Percentiles rank a stretch among this genome's conserved stretches.
These are phyloP conservation scores for Rhizophagus prolifer DNA, from an alignment of 192 early-diverging fungal species.

Conservation along the genomic window DNA sequence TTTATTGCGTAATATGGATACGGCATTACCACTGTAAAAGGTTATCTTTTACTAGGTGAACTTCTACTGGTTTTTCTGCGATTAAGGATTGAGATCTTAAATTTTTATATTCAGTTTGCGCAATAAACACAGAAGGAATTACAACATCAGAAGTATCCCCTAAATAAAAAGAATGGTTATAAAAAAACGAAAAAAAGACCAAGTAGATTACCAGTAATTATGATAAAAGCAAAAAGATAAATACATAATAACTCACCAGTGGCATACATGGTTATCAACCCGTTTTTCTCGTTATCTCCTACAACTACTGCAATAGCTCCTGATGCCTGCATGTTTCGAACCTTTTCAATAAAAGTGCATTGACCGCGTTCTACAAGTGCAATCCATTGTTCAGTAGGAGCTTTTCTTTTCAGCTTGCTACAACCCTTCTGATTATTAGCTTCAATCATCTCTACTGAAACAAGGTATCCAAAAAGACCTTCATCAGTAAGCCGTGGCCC, in stretches of 20 bases:
- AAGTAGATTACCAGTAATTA: background rate
- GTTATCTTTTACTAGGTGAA: conserved; percentile 41
- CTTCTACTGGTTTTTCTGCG: conserved; percentile 29
- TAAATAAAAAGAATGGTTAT: conserved; percentile 34
- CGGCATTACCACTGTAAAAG: conserved; percentile 44
- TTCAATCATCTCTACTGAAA: conserved; percentile 56
- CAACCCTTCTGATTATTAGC: conserved; percentile 63
- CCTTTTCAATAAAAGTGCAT: conserved; percentile 89
- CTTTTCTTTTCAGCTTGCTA: conserved; percentile 38
- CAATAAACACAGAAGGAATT: conserved; percentile 88
- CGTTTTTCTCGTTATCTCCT: conserved; percentile 72
- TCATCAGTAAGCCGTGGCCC: conserved; percentile 75
- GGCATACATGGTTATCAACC: conserved; percentile 88
- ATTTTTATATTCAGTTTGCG: conserved; percentile 63
- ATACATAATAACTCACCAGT: conserved; percentile 42
- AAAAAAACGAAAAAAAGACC: background rate
- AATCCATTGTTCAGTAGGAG: conserved; percentile 63
- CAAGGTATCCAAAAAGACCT: conserved; percentile 67
- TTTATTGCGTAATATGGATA: conserved; percentile 28
- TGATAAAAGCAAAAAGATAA: conserved; percentile 1
- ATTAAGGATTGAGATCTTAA: conserved; percentile 46
- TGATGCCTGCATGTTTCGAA: conserved; percentile 83
- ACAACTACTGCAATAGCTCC: conserved; percentile 87
- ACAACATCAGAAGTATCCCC: conserved; percentile 82
- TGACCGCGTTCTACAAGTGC: conserved; percentile 84